These are phyloP conservation scores for Exophiala viscosa DNA, from an alignment of 2,329 filamentous ascomycete species.

Conservation along the genomic window DNA sequence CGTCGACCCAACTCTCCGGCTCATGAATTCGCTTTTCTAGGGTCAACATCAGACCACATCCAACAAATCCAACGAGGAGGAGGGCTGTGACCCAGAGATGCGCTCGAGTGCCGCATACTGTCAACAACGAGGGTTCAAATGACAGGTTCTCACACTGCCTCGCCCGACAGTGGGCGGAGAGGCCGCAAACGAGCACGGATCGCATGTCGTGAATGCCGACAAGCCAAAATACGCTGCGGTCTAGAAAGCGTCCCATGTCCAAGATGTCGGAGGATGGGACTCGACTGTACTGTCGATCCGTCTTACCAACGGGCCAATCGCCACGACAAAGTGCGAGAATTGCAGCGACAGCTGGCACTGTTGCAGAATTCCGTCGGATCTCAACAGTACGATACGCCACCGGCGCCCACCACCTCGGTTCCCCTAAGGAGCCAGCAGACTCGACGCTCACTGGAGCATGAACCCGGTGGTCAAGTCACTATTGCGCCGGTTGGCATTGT, in stretches of 20 bases:
- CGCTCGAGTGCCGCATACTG: too few species aligned
- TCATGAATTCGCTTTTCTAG: too few species aligned
- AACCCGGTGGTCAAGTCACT: too few species aligned
- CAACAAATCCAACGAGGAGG: too few species aligned
- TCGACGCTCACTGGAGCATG: background rate
- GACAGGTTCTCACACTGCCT: too few species aligned
- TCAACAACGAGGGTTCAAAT: too few species aligned
- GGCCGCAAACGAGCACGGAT: background rate
- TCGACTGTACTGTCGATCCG: conserved; percentile 1
- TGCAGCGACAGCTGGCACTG: background rate
- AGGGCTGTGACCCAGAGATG: too few species aligned
- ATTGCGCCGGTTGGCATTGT: too few species aligned
- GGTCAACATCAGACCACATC: too few species aligned
- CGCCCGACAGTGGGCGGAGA: too few species aligned
- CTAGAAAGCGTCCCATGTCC: conserved; percentile 1
- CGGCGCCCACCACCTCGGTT: background rate
- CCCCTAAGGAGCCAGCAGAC: background rate
- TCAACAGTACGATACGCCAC: background rate
- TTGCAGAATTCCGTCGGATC: background rate
- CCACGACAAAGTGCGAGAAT: background rate
- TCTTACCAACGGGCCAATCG: background rate
- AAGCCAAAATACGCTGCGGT: conserved; percentile 9
- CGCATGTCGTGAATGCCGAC: conserved; percentile 7
- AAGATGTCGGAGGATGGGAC: conserved; percentile 24
- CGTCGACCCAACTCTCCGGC: too few species aligned